Evolutionary conservation across 192 early-diverging fungal species (phyloP).

Genomic region (Powellomyces hirtus): DNA sequence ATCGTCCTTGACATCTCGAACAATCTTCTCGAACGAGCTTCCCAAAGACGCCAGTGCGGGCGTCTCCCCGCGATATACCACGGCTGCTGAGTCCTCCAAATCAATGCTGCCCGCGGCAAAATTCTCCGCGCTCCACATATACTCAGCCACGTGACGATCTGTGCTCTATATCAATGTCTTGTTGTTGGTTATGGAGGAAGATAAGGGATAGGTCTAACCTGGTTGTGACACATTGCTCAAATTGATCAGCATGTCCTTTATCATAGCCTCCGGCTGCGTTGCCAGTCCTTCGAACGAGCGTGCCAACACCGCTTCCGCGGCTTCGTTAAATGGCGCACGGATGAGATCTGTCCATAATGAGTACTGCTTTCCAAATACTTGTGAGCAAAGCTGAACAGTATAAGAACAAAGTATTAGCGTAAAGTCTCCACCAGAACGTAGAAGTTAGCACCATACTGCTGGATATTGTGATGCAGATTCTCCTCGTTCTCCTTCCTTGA

Average conservation of each 20-base stretch:
- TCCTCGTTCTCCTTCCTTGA: background rate
- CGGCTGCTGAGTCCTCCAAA: background rate
- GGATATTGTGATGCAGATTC: background rate
- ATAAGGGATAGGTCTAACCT: background rate
- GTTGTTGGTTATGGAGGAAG: too few species aligned
- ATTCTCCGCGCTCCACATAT: conserved; percentile 6
- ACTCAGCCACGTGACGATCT: conserved; percentile 17
- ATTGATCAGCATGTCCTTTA: background rate
- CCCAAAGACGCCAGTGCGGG: background rate
- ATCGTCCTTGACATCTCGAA: background rate
- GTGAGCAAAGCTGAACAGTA: background rate
- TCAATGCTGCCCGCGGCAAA: background rate
- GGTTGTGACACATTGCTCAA: background rate
- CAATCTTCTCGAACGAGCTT: background rate
- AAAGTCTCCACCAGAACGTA: too few species aligned
- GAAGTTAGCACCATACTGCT: background rate
- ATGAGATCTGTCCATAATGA: conserved; percentile 10
- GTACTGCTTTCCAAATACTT: background rate
- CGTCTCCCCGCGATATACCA: conserved; percentile 11
- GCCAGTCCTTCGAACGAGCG: background rate
- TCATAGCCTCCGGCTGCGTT: background rate
- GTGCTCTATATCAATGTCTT: too few species aligned
- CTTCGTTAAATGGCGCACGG: background rate
- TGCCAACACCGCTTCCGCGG: background rate
- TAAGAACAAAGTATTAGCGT: too few species aligned